phyloP scores from a whole-genome alignment of 257 asterid species.

The Ligustrum vulgare region DNA sequence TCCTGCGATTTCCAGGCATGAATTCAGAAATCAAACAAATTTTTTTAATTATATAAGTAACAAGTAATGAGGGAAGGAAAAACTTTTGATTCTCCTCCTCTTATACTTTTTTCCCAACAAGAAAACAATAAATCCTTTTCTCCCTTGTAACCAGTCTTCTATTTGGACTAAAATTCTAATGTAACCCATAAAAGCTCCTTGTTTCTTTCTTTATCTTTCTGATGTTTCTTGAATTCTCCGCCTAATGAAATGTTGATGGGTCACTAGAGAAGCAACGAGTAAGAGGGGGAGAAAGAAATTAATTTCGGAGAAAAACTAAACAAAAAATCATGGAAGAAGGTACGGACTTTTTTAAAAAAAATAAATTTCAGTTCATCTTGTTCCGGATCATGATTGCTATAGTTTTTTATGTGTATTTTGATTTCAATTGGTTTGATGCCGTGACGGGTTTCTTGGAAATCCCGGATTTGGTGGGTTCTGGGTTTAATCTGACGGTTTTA shows the following conservation, averaged over 20 bases:
- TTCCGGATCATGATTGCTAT: slow-evolving; percentile 23
- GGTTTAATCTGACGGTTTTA: slow-evolving; percentile 13
- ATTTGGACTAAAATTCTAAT: slow-evolving; percentile 23
- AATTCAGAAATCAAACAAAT: slow-evolving; percentile 23
- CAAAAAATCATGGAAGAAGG: slow-evolving; percentile 39
- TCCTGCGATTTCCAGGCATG: slow-evolving; percentile 7
- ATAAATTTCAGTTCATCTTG: background rate
- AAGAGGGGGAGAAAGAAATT: slow-evolving; percentile 13
- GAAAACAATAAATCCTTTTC: background rate
- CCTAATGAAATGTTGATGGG: slow-evolving; percentile 29
- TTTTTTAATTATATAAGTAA: slow-evolving; percentile 2
- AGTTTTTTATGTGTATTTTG: slow-evolving; percentile 11
- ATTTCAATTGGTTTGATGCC: slow-evolving; percentile 16
- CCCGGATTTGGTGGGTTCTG: slow-evolving; percentile 20
- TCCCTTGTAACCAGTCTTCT: slow-evolving; percentile 19
- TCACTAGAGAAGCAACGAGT: slow-evolving; percentile 18
- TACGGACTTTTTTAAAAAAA: background rate
- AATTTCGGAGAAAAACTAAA: slow-evolving; percentile 6
- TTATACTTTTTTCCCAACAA: slow-evolving; percentile 7
- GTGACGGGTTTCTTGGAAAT: background rate
- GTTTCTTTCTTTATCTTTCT: slow-evolving; percentile 26
- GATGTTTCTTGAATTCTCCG: slow-evolving; percentile 35
- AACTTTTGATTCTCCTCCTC: slow-evolving; percentile 8
- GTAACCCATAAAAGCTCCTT: slow-evolving; percentile 24
- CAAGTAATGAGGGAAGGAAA: slow-evolving; percentile 6